These are phyloP conservation scores for Boeremia exigua DNA, from an alignment of 2,329 filamentous ascomycete genomes.

Conservation along the genomic window DNA sequence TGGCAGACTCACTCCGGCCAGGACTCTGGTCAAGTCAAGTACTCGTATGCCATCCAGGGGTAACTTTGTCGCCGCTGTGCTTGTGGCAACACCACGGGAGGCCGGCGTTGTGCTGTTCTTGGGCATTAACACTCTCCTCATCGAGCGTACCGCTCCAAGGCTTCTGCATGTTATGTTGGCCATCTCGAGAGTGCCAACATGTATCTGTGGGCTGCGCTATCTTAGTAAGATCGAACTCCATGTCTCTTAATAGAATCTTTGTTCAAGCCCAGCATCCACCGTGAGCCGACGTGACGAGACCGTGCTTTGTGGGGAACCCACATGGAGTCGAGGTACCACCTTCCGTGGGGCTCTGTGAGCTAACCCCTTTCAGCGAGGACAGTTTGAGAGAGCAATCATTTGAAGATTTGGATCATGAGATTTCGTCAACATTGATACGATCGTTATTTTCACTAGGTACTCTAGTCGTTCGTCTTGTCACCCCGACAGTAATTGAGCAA, in stretches of 20 bases:
- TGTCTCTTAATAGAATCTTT: not conserved
- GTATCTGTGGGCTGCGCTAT: not conserved
- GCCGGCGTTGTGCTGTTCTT: not conserved
- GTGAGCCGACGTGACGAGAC: not conserved
- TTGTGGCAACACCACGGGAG: not conserved
- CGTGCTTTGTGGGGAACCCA: not conserved
- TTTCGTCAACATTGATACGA: not conserved
- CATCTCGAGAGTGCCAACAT: not conserved
- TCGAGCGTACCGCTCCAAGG: not conserved
- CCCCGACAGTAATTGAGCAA: not conserved
- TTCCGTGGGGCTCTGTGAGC: not conserved
- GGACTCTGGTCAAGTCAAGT: slow-evolving; percentile 93
- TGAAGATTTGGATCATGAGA: not conserved
- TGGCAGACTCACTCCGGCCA: slow-evolving; percentile 76
- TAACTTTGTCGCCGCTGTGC: slow-evolving; percentile 47
- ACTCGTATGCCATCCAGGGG: slow-evolving; percentile 87
- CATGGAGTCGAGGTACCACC: not conserved
- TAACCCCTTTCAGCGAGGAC: not conserved
- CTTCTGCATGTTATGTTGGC: not conserved
- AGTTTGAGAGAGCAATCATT: not conserved
- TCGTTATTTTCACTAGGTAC: not conserved
- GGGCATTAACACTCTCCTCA: not conserved
- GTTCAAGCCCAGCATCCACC: not conserved
- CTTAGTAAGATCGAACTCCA: not conserved
- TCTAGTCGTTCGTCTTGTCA: not conserved